Conservation (phyloP, 2,329 filamentous ascomycete species). For the Ophiostoma piceae region DNA sequence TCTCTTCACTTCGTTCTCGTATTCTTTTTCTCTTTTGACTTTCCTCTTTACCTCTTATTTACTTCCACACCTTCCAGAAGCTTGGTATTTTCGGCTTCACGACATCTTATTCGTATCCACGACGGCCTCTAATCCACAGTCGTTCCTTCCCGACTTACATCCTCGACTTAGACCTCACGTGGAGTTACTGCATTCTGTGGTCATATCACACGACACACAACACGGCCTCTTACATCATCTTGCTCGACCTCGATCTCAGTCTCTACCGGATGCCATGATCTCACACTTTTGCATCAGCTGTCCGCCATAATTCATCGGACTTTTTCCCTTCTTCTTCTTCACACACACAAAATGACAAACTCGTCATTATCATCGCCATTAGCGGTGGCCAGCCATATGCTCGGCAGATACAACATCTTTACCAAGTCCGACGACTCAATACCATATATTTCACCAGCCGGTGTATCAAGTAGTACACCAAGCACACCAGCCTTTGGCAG, state of each 20-base stretch:
- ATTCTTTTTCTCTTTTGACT: slow-evolving; percentile 10
- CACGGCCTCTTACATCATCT: background rate
- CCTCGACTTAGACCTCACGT: background rate
- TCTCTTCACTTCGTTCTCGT: background rate
- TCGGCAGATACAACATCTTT: slow-evolving; percentile 27
- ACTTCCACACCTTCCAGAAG: background rate
- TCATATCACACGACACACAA: background rate
- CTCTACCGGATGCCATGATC: background rate
- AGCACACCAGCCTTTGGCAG: slow-evolving; percentile 29
- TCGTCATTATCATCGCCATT: slow-evolving; percentile 21
- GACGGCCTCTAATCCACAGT: background rate
- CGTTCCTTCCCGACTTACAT: background rate
- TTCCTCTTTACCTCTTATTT: background rate
- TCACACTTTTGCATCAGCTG: background rate
- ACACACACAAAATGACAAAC: slow-evolving; percentile 27
- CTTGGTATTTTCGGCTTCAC: background rate
- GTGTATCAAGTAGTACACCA: background rate
- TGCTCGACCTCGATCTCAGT: background rate
- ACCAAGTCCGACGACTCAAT: slow-evolving; percentile 28
- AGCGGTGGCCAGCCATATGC: slow-evolving; percentile 22
- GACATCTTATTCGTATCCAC: background rate
- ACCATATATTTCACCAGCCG: slow-evolving; percentile 30
- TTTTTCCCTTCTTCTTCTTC: background rate
- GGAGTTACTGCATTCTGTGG: background rate
- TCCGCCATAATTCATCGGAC: background rate